phyloP scores from a whole-genome alignment of 1,139 yeast genomes.

The Pichia sp. region DNA sequence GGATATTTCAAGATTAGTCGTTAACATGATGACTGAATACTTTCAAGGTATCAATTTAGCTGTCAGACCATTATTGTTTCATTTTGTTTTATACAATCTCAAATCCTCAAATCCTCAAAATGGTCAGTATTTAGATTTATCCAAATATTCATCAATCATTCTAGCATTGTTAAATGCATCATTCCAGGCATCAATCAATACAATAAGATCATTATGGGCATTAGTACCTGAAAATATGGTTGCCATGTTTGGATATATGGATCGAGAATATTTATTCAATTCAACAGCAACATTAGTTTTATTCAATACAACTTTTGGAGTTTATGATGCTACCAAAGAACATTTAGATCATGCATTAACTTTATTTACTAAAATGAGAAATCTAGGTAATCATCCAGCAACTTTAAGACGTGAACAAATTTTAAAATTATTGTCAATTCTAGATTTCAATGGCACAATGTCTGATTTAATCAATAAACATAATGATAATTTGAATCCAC shows the following conservation, averaged over 20 bases:
- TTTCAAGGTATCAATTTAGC: constrained; percentile 82
- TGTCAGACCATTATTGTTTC: constrained; percentile 72
- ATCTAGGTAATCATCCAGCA: constrained; percentile 72
- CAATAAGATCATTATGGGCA: constrained; percentile 69
- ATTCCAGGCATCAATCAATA: constrained; percentile 76
- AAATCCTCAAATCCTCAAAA: constrained; percentile 35
- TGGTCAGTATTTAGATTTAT: constrained; percentile 52
- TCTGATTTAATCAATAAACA: constrained; percentile 49
- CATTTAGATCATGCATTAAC: constrained; percentile 69
- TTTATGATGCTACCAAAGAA: constrained; percentile 65
- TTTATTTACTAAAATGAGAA: constrained; percentile 68
- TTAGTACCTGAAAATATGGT: constrained; percentile 70
- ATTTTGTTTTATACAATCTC: constrained; percentile 66
- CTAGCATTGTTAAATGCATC: constrained; percentile 70
- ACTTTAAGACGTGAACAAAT: constrained; percentile 68
- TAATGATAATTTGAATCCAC: constrained; percentile 40
- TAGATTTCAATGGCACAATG: constrained; percentile 67
- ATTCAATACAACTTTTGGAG: constrained; percentile 78
- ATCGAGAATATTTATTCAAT: constrained; percentile 75
- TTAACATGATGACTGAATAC: constrained; percentile 78
- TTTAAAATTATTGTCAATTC: constrained; percentile 53
- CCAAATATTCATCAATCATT: constrained; percentile 61
- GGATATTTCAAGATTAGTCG: constrained; percentile 58
- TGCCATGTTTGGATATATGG: constrained; percentile 85
- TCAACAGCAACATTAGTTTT: constrained; percentile 72